Evolutionary conservation across 2,329 filamentous ascomycete genomes (phyloP), one percentile per base, ranked within the genome.

Genomic region (Phoma sp.): DNA sequence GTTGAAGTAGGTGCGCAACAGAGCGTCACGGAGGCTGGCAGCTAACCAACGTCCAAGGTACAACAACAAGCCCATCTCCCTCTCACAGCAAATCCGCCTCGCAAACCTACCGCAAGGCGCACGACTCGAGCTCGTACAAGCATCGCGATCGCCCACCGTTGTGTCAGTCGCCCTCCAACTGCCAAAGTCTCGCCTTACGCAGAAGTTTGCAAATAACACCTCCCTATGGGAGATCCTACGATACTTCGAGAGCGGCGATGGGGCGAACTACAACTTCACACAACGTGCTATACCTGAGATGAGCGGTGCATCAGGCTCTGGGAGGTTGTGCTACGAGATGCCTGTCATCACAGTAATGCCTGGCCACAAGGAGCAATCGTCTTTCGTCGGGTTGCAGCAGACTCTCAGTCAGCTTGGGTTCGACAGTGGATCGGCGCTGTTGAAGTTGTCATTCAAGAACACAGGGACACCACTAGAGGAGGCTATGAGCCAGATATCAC

Each of bases 81-180:
- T 99, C 8, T 94, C 92, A 6, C 84, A 92, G 51, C 89, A 91
- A 37, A 91, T 93, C 73, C 88, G 94, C 43, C 86, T 94, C 25
- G 89, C 92, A 5, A 91, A 92, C 44, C 87, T 99, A 6, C 82
- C 84, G 12, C 85, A 91, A 33, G 95, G 95, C 58, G 94, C 95
- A 55, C 96, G 96, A 72, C 86, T 99, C 55, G 93, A 98, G 72
- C 89, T 99, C 44, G 89, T 97, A 21, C 88, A 91, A 71, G 88
- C 89, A 55, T 95, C 93, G 40, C 90, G 91, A 53, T 95, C 92
- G 0, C 89, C 93, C 0, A 88, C 91, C 1, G 89, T 89, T 43
- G 89, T 99, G 51, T 92, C 89, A 36, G 89, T 99, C 37, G 94
- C 91, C n/a, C 80, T 99, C 12, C 91, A 96, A 71, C 80, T 97